Base-by-base conservation (phyloP, 345 rosid species). In the Psidium guajava region DNA sequence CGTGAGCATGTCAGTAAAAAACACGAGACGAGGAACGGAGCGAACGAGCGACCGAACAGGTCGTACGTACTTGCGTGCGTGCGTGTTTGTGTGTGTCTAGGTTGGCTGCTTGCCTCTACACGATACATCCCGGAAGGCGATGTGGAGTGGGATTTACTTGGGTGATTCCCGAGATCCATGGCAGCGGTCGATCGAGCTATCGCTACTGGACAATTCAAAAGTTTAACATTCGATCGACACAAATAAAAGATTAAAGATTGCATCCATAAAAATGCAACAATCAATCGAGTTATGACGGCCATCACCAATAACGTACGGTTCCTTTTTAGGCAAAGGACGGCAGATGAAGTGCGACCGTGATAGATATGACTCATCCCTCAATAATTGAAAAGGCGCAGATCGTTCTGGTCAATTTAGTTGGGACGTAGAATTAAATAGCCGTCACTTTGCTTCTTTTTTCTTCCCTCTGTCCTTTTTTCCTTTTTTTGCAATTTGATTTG, bases 221-320 rank as follows among this genome's bases (percentile, higher is more conserved):
- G 7, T 44, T 5, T 44, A 44, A 7, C 7, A 47, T 8, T 7
- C 10, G 49, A 47, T 47, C 8, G 49, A 8, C 49, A 8, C 0
- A 47, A 47, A 7, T 47, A 49, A 49, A 49, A 49, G 11, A 49
- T 49, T 49, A 9, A 49, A 1, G 9, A 49, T 49, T 49, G 3
- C 10, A 49, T 49, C 3, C 3, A 10, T 3, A 49, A 8, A 49
- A 49, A 10, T 49, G 3, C 2, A 9, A 49, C 10, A 49, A 9
- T 36, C 36, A 3, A 36, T 36, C 36, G 36, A 36, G 25, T 5
- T 0, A 18, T 18, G 1, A 6, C 44, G 3, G 28, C 44, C 13
- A 0, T 18, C 0, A 1, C 47, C 77, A 20, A 9, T 2, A 20
- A 36, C 18, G 22, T 64, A 5, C 44, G 0, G 11, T 8, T 61